These are phyloP conservation scores for Pseudonitzschia pungens DNA, from an alignment of 108 stramenopile genomes.

Conservation along the genomic window DNA sequence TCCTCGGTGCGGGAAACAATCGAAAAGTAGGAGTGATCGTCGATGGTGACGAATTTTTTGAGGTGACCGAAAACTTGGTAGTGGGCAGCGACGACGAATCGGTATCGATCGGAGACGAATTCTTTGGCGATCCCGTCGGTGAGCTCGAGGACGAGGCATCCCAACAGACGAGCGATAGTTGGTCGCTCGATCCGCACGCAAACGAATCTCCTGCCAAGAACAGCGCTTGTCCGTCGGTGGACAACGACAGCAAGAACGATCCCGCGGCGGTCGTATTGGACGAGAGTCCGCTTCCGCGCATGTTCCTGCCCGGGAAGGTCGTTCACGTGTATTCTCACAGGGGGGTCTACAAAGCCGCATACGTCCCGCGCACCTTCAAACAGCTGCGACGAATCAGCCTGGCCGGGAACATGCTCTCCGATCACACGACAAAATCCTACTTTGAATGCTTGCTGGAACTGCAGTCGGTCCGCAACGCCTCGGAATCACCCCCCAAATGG, in stretches of 20 bases:
- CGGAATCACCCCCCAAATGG: slow-evolving; percentile 80
- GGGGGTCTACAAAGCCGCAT: slow-evolving; percentile 81
- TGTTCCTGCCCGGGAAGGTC: slow-evolving; percentile 92
- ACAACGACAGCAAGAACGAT: slow-evolving; percentile 22
- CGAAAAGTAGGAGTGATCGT: slow-evolving; percentile 44
- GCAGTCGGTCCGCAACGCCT: slow-evolving; percentile 65
- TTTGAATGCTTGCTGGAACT: slow-evolving; percentile 90
- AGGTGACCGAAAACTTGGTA: slow-evolving; percentile 61
- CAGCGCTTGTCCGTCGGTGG: neutral
- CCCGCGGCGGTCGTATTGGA: slow-evolving; percentile 73
- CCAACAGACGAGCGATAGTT: slow-evolving; percentile 27
- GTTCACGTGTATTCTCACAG: slow-evolving; percentile 91
- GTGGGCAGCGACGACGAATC: slow-evolving; percentile 56
- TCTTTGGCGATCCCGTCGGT: slow-evolving; percentile 18
- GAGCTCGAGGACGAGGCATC: slow-evolving; percentile 1
- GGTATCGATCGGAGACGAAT: slow-evolving; percentile 9
- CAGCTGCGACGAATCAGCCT: slow-evolving; percentile 80
- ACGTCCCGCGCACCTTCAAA: slow-evolving; percentile 77
- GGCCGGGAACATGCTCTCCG: slow-evolving; percentile 88
- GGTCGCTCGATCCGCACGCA: slow-evolving; percentile 31
- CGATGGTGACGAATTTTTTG: slow-evolving; percentile 83
- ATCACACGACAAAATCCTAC: slow-evolving; percentile 83
- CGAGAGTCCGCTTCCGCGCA: slow-evolving; percentile 84
- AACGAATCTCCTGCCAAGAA: slow-evolving; percentile 1
- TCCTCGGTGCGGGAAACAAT: slow-evolving; percentile 46